Evolutionary conservation across 208 protist genomes (phyloP).

Genomic region (Crithidia brevicula): DNA sequence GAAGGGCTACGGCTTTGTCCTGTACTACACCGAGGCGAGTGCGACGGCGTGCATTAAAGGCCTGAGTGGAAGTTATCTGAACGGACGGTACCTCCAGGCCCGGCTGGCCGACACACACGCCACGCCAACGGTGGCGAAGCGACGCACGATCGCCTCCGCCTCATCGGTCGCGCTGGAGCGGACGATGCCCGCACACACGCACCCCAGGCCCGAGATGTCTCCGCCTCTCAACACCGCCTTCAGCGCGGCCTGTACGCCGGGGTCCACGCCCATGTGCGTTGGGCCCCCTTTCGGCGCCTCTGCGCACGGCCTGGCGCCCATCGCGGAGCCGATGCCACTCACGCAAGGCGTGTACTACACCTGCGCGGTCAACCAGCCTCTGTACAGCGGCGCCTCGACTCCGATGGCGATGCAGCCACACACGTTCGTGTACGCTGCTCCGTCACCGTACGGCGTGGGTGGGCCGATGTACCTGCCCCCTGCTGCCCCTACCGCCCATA

Average conservation of each 20-base stretch:
- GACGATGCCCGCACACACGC: background rate
- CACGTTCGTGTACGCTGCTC: background rate
- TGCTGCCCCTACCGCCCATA: too few relatives aligned
- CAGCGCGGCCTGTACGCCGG: too few relatives aligned
- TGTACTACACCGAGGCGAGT: slow-evolving; percentile 58
- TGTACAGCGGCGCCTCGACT: background rate
- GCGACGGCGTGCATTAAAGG: slow-evolving; percentile 54
- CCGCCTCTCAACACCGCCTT: background rate
- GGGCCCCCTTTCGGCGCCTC: too few relatives aligned
- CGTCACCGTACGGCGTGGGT: background rate
- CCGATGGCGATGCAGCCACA: slow-evolving; percentile 5
- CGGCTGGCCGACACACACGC: slow-evolving; percentile 55
- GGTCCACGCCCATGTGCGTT: too few relatives aligned
- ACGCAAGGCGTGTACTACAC: slow-evolving; percentile 1
- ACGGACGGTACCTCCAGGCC: slow-evolving; percentile 48
- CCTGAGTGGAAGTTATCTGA: slow-evolving; percentile 41
- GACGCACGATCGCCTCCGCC: too few relatives aligned
- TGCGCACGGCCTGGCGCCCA: too few relatives aligned
- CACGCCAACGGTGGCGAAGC: slow-evolving; percentile 26
- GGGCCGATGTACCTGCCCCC: background rate
- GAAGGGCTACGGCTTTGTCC: slow-evolving; percentile 74
- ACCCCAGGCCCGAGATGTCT: too few relatives aligned
- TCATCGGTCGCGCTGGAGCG: background rate
- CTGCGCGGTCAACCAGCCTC: background rate
- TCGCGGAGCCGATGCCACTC: background rate